phyloP scores from a whole-genome alignment of 2,329 filamentous ascomycete genomes.

The Drechmeria coniospora region DNA sequence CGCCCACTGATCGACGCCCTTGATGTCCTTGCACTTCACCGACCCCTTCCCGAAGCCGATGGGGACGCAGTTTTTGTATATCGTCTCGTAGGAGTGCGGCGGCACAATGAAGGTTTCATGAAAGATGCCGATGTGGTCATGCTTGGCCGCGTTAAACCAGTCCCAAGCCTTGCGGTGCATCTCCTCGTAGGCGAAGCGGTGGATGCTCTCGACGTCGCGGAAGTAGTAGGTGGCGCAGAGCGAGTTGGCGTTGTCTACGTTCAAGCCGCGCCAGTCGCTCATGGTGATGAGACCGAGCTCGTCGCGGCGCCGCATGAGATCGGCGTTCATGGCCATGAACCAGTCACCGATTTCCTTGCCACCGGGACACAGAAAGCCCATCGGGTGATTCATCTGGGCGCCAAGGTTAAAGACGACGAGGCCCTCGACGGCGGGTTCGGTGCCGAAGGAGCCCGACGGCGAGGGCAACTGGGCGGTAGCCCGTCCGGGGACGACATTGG shows the following conservation, averaged over 20 bases:
- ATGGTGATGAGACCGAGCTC: slow-evolving; percentile 31
- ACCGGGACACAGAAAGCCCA: slow-evolving; percentile 31
- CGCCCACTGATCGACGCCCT: slow-evolving; percentile 14
- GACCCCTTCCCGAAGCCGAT: slow-evolving; percentile 17
- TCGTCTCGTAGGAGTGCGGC: slow-evolving; percentile 30
- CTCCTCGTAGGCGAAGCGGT: slow-evolving; percentile 33
- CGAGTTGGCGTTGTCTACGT: slow-evolving; percentile 23
- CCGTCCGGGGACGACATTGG: slow-evolving; percentile 15
- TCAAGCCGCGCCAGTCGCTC: slow-evolving; percentile 23
- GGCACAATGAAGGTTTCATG: slow-evolving; percentile 38
- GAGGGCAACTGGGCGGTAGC: slow-evolving; percentile 18
- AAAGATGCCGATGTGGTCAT: slow-evolving; percentile 30
- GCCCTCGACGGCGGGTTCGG: slow-evolving; percentile 11
- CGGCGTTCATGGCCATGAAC: slow-evolving; percentile 22
- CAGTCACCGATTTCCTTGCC: slow-evolving; percentile 20
- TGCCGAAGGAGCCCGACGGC: slow-evolving; percentile 11
- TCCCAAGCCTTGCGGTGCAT: slow-evolving; percentile 33
- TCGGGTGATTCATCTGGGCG: slow-evolving; percentile 29
- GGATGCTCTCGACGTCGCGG: slow-evolving; percentile 28
- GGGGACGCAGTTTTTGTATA: slow-evolving; percentile 31
- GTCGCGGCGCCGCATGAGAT: slow-evolving; percentile 19
- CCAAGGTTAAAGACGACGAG: slow-evolving; percentile 30
- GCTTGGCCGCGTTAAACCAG: slow-evolving; percentile 26
- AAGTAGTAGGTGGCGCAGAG: slow-evolving; percentile 35
- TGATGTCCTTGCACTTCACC: slow-evolving; percentile 9